Base-by-base conservation (phyloP, 306 rosid genomes). In the Medicago lupulina region DNA sequence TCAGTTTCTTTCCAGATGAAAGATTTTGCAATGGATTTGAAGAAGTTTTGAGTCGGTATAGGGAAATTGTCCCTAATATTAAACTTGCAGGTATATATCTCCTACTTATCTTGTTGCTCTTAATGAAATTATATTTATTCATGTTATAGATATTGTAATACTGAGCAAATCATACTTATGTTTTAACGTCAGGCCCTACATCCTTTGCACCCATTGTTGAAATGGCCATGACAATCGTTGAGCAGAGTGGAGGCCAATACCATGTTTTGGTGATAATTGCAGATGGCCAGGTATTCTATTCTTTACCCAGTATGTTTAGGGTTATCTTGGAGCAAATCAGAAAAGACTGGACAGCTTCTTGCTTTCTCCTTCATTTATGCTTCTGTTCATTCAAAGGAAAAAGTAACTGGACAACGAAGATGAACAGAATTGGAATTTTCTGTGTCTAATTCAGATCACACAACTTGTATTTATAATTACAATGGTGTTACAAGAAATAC, bases 181-280 rank as follows among this genome's bases (percentile, higher is more conserved):
- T 64, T 44, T 66, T 77, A 78, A 76, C 83, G 57, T 54, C 88
- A 93, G 98, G 98, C 50, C 98, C 98, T 46, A 94, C 97, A 44
- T 94, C 98, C 53, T 94, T 94, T 84, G 96, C 97, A 72, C 98
- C 98, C 16, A 50, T 91, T 43, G 68, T 94, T 85, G 98, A 90
- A 87, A 92, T 87, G 98, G 98, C 97, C 76, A 87, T 87, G 94
- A 89, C 97, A 46, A 94, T 94, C 6, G 98, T 94, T 55, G 92
- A 83, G 89, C 91, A 94, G 85, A 94, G 97, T 74, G 89, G 85
- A 62, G 96, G 98, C 60, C 98, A 94, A 57, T 91, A 91, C 79
- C 88, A 85, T 81, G 88, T 85, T 74, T 78, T 85, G 80, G 84
- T 85, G 67, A 85, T 85, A 78, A 80, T 94, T 82, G 98, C 98